Evolutionary conservation across 805 yeast species (phyloP).

Genomic region (Metschnikowia matae): DNA sequence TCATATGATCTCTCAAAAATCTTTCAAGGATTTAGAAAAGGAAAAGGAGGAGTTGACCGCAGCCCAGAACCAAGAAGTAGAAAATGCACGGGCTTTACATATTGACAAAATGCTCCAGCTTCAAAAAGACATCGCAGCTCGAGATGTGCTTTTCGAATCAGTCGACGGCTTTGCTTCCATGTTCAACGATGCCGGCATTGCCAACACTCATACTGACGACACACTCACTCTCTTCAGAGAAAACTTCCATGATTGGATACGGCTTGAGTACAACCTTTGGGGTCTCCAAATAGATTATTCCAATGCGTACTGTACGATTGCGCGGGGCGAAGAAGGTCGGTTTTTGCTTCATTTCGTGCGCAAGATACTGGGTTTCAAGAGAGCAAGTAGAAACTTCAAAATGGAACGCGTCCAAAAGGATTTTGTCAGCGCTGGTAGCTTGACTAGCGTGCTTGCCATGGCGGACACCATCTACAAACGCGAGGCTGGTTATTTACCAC

Average conservation of each 20-base stretch:
- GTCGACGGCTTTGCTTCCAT: constrained; percentile 33
- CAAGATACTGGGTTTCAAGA: not conserved
- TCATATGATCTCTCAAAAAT: constrained; percentile 23
- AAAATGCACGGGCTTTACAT: constrained; percentile 11
- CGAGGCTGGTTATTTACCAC: no score
- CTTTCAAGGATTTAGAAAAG: constrained; percentile 11
- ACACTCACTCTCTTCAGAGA: constrained; percentile 16
- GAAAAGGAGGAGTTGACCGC: constrained; percentile 8
- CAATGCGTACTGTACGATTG: constrained; percentile 8
- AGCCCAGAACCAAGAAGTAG: constrained; percentile 3
- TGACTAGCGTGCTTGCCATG: constrained; percentile 7
- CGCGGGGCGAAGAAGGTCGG: not conserved
- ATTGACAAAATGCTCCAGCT: constrained; percentile 11
- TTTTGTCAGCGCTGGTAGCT: constrained; percentile 7
- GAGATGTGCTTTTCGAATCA: constrained; percentile 31
- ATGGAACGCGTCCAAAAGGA: constrained; percentile 13
- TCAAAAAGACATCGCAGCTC: constrained; percentile 10
- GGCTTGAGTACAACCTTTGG: constrained; percentile 35
- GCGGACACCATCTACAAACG: not conserved
- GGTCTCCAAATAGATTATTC: constrained; percentile 17
- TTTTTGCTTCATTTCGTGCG: constrained; percentile 5
- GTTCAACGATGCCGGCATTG: constrained; percentile 3
- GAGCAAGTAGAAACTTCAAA: constrained; percentile 19
- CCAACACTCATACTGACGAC: constrained; percentile 8
- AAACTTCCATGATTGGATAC: constrained; percentile 22